phyloP scores from a whole-genome alignment of 371 early-diverging fungal species.

The Umbelopsis sp. region DNA sequence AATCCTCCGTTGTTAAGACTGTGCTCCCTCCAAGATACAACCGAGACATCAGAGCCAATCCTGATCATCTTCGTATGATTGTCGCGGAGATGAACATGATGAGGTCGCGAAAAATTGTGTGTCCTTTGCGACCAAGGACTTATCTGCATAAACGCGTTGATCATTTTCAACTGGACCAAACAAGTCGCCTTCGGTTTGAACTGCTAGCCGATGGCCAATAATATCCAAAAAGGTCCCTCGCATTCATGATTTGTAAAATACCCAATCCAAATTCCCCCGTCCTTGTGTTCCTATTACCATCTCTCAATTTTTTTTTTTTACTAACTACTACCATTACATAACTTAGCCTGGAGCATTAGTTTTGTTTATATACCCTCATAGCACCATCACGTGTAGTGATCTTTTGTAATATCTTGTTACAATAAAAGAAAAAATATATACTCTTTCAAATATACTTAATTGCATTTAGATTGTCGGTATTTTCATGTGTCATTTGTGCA shows the following conservation, averaged over 20 bases:
- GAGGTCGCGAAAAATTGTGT: constrained; percentile 60
- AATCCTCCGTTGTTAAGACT: background rate
- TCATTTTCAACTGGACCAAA: constrained; percentile 30
- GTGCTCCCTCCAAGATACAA: constrained; percentile 4
- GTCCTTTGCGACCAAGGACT: constrained; percentile 58
- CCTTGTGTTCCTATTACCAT: background rate
- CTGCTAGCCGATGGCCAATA: background rate
- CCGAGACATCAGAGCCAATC: constrained; percentile 55
- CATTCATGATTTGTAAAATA: background rate
- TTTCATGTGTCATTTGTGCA: too few relatives aligned
- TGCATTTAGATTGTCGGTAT: too few relatives aligned
- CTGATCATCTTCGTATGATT: constrained; percentile 62
- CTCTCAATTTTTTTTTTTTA: background rate
- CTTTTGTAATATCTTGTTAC: background rate
- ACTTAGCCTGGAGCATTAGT: constrained; percentile 13
- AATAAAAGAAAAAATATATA: background rate
- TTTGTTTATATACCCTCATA: constrained; percentile 14
- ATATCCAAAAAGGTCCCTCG: background rate
- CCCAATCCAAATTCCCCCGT: background rate
- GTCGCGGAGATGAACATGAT: constrained; percentile 66
- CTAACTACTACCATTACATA: background rate
- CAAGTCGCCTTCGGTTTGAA: constrained; percentile 31
- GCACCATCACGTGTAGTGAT: background rate
- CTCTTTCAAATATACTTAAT: too few relatives aligned
- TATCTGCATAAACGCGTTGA: constrained; percentile 53